Base-by-base conservation (phyloP, 2,329 filamentous ascomycete species). In the Pestalotiopsis sp. region DNA sequence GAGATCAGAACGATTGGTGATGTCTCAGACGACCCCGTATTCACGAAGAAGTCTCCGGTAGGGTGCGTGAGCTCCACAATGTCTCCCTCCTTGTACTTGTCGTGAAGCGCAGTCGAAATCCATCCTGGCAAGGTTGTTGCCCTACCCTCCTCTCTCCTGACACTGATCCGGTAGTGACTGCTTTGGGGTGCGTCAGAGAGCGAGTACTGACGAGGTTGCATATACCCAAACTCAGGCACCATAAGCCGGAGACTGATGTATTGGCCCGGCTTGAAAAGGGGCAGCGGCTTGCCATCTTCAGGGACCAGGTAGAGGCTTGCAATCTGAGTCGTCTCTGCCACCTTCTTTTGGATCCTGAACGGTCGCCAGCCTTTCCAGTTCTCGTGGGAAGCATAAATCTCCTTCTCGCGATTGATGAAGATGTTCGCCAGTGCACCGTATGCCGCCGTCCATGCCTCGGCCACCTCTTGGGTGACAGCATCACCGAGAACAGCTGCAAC, bases 131-230 rank as follows among this genome's bases (percentile, higher is more conserved):
- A 72, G 66, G 75, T 79, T 20, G 77, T 75, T 36, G 75, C 73
- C 66, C 74, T 71, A 63, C 82, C 82, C 38, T 80, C 77, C 71
- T 88, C 91, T 68, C 83, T 87, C 85, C 94, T 95, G 70, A 95
- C 90, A 72, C 88, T 92, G 80, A 95, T 90, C 67, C 93, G 88
- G 80, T 93, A 93, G 79, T 89, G 86, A 17, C 82, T 82, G 7
- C 84, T 73, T 27, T 72, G 72, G 3, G 84, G 83, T 2, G 81
- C 84, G 73, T 92, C 89, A 75, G 88, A 92, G 68, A 95, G 83
- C 61, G 90, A 92, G 82, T 94, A 95, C 82, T 95, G 93, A 67
- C 93, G 83, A 68, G 89, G 88, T 79, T 95, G 93, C 68, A 85
- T 80, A 72, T 91, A 84, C n/a, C 87, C 86, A 25, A 92, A 83